Base-by-base conservation (phyloP, 768 basidiomycete species). In the Pleurotus sapidus region DNA sequence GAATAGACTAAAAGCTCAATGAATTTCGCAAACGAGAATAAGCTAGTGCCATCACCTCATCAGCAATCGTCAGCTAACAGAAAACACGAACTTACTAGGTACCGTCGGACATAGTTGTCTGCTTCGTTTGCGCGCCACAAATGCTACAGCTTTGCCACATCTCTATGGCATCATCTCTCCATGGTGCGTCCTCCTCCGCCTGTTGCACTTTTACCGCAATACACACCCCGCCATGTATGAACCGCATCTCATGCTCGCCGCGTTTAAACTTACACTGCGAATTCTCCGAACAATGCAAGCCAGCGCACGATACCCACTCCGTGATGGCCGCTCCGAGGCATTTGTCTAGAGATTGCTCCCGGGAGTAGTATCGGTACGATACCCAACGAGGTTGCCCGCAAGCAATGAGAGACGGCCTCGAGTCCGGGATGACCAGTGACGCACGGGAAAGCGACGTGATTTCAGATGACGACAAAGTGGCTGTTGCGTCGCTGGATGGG, bases 11-110 rank as follows among this genome's bases (percentile, higher is more conserved):
- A 65, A 3, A 85, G 63, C 65, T 87, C 84, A 14, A 85, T 67
- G 60, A 76, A 85, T 63, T 87, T 87, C 15, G 77, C 80, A 57
- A 79, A 84, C 0, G 84, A 84, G 46, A 78, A 72, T 5, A 85
- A 64, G 55, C 84, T 84, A 48, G 25, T 45, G 18, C 39, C 15
- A 25, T 9, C 8, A 15, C 18, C 3, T 24, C 9, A 50, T 34
- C 34, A 54, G 12, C 11, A 11, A 18, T 24, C 37, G 23, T 14
- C 17, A n/a, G 18, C 25, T 23, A 7, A 40, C 39, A 25, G n/a
- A 37, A 39, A 54, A 40, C 17, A 39, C 14, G 5, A 18, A 77
- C 84, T 56, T 64, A 86, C 86, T 74, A 82, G 2, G 82, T 70
- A 18, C 79, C 84, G 61, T 80, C 77, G 14, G 67, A 74, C 74